Percentiles rank a stretch among this genome's conserved stretches.
These are phyloP conservation scores for Cylindrodendrum hubeiense DNA, from an alignment of 2,329 filamentous ascomycete species.

Conservation along the genomic window DNA sequence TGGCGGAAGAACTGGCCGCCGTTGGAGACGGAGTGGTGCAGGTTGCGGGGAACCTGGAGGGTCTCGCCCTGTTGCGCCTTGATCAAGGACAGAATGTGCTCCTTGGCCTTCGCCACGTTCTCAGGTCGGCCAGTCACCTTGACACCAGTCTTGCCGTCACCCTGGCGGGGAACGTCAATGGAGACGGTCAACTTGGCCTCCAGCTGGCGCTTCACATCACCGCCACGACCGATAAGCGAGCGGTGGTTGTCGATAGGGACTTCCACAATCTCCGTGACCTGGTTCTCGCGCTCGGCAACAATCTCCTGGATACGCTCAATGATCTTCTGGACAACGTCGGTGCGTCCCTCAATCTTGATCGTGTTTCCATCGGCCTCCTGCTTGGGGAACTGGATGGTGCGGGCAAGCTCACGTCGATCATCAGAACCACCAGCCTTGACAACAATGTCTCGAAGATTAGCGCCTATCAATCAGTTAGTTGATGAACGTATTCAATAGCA, in stretches of 20 bases:
- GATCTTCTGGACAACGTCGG: conserved; percentile 89
- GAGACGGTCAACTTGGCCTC: conserved; percentile 89
- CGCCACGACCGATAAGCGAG: conserved; percentile 90
- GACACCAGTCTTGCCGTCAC: conserved; percentile 84
- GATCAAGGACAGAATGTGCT: conserved; percentile 81
- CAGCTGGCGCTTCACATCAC: conserved; percentile 85
- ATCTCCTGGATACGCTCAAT: conserved; percentile 84
- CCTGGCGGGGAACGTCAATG: conserved; percentile 92
- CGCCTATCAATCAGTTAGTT: conserved; percentile 67
- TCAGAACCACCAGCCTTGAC: conserved; percentile 89
- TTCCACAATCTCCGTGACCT: conserved; percentile 82
- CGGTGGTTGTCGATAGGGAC: conserved; percentile 92
- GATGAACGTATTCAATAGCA: not conserved
- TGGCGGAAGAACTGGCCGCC: conserved; percentile 95
- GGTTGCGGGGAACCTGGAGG: conserved; percentile 81
- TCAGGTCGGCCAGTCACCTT: conserved; percentile 85
- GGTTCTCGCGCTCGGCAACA: conserved; percentile 85
- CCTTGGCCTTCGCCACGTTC: conserved; percentile 87
- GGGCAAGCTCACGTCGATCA: conserved; percentile 84
- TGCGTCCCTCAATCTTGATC: conserved; percentile 90
- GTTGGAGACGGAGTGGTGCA: conserved; percentile 88
- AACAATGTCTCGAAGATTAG: conserved; percentile 89
- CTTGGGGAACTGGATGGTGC: conserved; percentile 95
- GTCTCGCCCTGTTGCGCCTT: conserved; percentile 92
- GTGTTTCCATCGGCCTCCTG: conserved; percentile 84